Percentiles rank a stretch among this genome's conserved stretches.
Conservation (phyloP, 2,329 filamentous ascomycete species). For the Didymella exigua region DNA sequence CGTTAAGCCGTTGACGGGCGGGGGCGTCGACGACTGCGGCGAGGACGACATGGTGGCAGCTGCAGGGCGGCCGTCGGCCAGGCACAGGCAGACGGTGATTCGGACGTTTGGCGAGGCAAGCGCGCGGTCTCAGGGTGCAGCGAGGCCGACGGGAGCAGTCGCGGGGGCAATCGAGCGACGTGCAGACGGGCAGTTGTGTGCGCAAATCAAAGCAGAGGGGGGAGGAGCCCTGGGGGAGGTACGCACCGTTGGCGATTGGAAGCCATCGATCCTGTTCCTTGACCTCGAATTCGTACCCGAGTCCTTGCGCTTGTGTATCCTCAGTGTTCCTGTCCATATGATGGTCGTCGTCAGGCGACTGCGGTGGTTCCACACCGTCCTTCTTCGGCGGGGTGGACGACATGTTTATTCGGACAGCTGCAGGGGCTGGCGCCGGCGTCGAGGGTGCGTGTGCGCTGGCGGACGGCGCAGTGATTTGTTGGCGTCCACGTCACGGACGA, state of each 20-base stretch:
- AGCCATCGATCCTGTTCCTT: conserved; percentile 99
- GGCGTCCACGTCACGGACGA: conserved; percentile 49
- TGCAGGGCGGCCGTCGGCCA: conserved; percentile 49
- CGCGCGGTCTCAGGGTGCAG: conserved; percentile 52
- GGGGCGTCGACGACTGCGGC: conserved; percentile 45
- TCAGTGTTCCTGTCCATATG: conserved; percentile 85
- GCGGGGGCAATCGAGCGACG: conserved; percentile 49
- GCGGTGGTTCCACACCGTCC: conserved; percentile 85
- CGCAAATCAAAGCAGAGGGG: conserved; percentile 48
- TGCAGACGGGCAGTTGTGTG: conserved; percentile 39
- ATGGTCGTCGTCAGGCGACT: conserved; percentile 91
- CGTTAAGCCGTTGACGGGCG: conserved; percentile 38
- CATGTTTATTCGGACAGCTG: conserved; percentile 80
- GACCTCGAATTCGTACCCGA: conserved; percentile 93
- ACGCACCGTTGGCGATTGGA: conserved; percentile 99
- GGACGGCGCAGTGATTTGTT: conserved; percentile 44
- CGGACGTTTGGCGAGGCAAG: conserved; percentile 51
- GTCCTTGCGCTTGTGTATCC: conserved; percentile 75
- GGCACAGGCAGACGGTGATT: conserved; percentile 50
- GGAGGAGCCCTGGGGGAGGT: conserved; percentile 38
- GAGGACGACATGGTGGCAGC: conserved; percentile 51
- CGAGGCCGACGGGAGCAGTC: conserved; percentile 55
- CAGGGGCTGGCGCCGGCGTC: conserved; percentile 46
- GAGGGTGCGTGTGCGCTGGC: conserved; percentile 57
- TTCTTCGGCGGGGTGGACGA: conserved; percentile 91